Base-by-base conservation (phyloP, 495 filamentous ascomycete genomes). In the Penicillium verhagenii region DNA sequence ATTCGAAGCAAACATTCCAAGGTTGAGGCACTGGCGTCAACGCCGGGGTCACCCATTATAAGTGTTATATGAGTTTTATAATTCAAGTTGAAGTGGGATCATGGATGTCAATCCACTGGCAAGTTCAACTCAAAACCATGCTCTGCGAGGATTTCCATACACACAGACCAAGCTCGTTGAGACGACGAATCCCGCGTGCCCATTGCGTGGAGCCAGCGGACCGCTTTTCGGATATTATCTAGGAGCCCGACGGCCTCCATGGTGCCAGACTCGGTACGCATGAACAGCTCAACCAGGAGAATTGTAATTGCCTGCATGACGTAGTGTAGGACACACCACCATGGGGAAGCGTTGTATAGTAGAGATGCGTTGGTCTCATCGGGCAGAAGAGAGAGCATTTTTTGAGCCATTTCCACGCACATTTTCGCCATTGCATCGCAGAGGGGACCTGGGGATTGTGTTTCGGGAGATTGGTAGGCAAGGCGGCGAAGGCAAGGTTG, bases 301-400 rank as follows among this genome's bases (percentile, higher is more conserved):
- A 86, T 68, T 2, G 73, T 78, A 1, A 72, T 69, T 1, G 82
- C 78, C 65, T 86, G 81, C 72, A 84, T 82, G 5, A 87, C 54
- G 48, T 80, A 79, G 59, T 87, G 85, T 10, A 87, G 64, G 9
- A 82, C 62, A 47, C 70, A 75, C 82, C 82, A 88, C 83, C 83
- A 88, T 10, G 82, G 81, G 1, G 71, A 62, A 6, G 74, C 59
- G 9, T 65, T 57, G 47, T 82, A 82, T 1, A 86, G 60, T 53
- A 64, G 69, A n/a, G 37, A 25, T 3, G 56, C 45, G 28, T 75
- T 64, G 1, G 66, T 58, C 19, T 63, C 35, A 5, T 73, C 65
- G 2, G 76, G 77, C 0, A 87, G 54, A 19, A 85, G 54, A 10
- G 70, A 64, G 0, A 86, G 59, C 50, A 80, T 78, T 16, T 72